Evolutionary conservation across 257 asterid genomes (phyloP).

Genomic region (Phtheirospermum japonicum): DNA sequence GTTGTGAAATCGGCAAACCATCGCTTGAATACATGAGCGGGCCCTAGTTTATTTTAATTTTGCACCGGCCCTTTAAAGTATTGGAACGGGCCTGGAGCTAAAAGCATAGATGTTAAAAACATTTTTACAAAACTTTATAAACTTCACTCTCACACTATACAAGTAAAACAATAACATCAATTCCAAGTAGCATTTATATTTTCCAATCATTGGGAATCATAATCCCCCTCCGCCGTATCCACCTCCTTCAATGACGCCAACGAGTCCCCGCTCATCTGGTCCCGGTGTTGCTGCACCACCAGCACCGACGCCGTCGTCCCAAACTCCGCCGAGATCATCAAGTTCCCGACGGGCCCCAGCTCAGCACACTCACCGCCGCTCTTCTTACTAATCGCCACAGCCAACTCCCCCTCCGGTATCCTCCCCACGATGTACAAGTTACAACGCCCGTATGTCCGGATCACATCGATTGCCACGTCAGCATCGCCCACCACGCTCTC

Average conservation of each 20-base stretch:
- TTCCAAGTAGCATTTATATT: too few relatives aligned
- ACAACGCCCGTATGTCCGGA: constrained; percentile 32
- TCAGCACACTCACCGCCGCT: constrained; percentile 43
- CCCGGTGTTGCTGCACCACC: constrained; percentile 56
- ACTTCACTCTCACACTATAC: too few relatives aligned
- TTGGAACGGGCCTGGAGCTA: too few relatives aligned
- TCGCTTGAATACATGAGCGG: too few relatives aligned
- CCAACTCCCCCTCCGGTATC: constrained; percentile 44
- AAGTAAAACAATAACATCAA: too few relatives aligned
- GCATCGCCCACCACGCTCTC: constrained; percentile 33
- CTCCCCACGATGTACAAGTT: constrained; percentile 51
- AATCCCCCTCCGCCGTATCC: constrained; percentile 5
- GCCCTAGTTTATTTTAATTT: too few relatives aligned
- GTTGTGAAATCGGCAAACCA: too few relatives aligned
- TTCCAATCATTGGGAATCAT: constrained; percentile 27
- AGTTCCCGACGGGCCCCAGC: constrained; percentile 49
- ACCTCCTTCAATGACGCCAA: constrained; percentile 32
- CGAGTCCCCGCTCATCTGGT: constrained; percentile 32
- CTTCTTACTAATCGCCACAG: constrained; percentile 30
- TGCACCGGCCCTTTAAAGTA: too few relatives aligned
- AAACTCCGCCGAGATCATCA: constrained; percentile 39
- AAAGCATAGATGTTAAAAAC: too few relatives aligned
- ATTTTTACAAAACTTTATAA: too few relatives aligned
- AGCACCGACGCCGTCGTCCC: constrained; percentile 48
- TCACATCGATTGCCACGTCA: constrained; percentile 26